These are phyloP conservation scores for Stephania cephalantha DNA, from an alignment of 164 flowering plant genomes.

Conservation along the genomic window DNA sequence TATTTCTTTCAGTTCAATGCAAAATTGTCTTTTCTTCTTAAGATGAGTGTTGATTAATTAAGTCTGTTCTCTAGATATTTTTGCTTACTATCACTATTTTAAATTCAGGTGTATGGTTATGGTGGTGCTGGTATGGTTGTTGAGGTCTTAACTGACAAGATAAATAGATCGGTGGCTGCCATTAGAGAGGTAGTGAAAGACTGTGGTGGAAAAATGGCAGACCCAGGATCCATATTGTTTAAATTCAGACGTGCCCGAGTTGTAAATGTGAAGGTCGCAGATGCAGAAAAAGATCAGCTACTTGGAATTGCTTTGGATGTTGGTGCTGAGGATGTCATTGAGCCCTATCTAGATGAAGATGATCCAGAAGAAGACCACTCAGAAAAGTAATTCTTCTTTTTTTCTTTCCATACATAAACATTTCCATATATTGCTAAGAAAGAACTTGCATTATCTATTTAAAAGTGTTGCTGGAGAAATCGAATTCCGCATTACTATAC, in stretches of 20 bases:
- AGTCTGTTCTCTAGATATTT: not conserved
- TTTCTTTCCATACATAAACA: not conserved
- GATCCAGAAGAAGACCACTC: constrained; percentile 66
- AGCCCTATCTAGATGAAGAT: constrained; percentile 66
- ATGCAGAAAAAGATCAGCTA: constrained; percentile 81
- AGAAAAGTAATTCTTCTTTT: constrained; percentile 47
- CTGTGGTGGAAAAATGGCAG: constrained; percentile 97
- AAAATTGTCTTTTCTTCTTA: not conserved
- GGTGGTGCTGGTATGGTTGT: constrained; percentile 88
- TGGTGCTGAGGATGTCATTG: constrained; percentile 96
- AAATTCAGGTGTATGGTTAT: constrained; percentile 77
- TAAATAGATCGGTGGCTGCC: constrained; percentile 78
- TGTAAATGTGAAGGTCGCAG: constrained; percentile 61
- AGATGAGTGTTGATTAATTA: not conserved
- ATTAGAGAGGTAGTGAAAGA: constrained; percentile 83
- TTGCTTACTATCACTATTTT: constrained; percentile 7
- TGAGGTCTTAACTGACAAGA: constrained; percentile 88
- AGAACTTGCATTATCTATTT: too few species aligned
- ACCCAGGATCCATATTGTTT: constrained; percentile 86
- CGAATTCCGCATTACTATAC: too few species aligned
- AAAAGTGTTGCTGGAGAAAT: too few species aligned
- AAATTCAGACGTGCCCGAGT: constrained; percentile 85
- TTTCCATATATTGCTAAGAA: too few species aligned
- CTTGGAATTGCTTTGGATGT: constrained; percentile 82
- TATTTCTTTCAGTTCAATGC: not conserved